Percentiles rank a stretch among this genome's conserved stretches.
Conservation (phyloP, 2,329 filamentous ascomycete species). For the Colletotrichum sp. region DNA sequence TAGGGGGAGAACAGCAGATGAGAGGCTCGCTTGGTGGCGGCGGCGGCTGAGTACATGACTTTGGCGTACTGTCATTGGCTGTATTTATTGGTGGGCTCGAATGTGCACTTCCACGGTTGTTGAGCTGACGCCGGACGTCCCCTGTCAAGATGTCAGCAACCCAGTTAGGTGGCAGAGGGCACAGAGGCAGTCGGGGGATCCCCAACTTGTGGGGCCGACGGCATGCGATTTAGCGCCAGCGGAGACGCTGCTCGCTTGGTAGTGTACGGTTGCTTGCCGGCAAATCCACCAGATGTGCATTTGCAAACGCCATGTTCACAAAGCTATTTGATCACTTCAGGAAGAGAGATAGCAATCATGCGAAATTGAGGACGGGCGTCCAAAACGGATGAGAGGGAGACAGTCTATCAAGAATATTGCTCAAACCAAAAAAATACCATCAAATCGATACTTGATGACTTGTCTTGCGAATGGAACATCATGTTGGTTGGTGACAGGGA, state of each 20-base stretch:
- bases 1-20: background rate
- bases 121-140: background rate
- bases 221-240: slow-evolving; percentile 3
- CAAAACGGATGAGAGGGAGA: background rate
- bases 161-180: background rate
- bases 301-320: background rate
- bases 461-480: background rate
- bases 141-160: background rate
- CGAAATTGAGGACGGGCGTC: background rate
- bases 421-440: background rate
- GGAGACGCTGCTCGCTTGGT: background rate
- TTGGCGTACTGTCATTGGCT: background rate
- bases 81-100: background rate
- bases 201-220: background rate
- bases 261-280: background rate
- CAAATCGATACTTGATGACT: background rate
- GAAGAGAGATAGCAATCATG: background rate
- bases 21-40: background rate
- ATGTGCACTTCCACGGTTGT: background rate
- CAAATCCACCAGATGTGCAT: background rate
- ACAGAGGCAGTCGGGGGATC: background rate
- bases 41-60: slow-evolving; percentile 10
- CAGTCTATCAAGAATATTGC: background rate
- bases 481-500: background rate
- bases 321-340: background rate